Percentiles rank a stretch among this genome's conserved stretches.
phyloP scores from a whole-genome alignment of 2,329 filamentous ascomycete species.

The Myrmaecium sp. region DNA sequence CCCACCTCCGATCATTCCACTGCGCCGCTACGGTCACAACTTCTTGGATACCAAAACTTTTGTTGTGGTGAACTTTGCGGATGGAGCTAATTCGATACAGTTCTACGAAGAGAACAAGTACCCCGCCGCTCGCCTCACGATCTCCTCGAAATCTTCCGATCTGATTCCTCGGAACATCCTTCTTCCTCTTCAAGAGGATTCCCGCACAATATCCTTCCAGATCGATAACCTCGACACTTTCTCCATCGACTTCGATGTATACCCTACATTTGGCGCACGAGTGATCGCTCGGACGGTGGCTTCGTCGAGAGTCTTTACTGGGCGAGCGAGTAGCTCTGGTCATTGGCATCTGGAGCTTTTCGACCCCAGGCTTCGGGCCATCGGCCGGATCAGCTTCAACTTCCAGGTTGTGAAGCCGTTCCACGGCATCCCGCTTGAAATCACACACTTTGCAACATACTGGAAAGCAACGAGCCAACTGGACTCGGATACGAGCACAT shows the following conservation, averaged over 20 bases:
- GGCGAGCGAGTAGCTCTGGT: conserved; percentile 56
- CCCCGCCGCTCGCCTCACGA: conserved; percentile 82
- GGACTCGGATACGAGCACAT: conserved; percentile 66
- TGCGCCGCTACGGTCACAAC: conserved; percentile 91
- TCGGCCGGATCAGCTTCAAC: conserved; percentile 85
- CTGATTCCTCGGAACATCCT: conserved; percentile 93
- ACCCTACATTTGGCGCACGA: conserved; percentile 92
- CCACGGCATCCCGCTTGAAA: conserved; percentile 77
- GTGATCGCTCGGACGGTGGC: conserved; percentile 93
- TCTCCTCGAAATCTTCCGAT: conserved; percentile 91
- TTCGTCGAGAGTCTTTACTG: conserved; percentile 70
- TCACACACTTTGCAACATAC: conserved; percentile 96
- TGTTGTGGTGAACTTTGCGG: conserved; percentile 79
- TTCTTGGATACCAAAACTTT: conserved; percentile 97
- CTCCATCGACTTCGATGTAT: conserved; percentile 92
- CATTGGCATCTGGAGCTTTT: conserved; percentile 78
- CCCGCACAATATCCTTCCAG: conserved; percentile 84
- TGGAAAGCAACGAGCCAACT: conserved; percentile 97
- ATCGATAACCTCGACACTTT: conserved; percentile 88
- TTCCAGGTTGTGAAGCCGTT: conserved; percentile 97
- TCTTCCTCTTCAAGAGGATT: conserved; percentile 90
- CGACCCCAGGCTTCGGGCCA: conserved; percentile 76
- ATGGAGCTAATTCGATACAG: conserved; percentile 58
- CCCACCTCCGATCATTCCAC: conserved; percentile 87
- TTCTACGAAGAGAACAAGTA: conserved; percentile 98